A percentile compares a stretch with the other conserved stretches of the same genome.
phyloP scores from a whole-genome alignment of 768 basidiomycete genomes.

The Strobilomyces confusus region DNA sequence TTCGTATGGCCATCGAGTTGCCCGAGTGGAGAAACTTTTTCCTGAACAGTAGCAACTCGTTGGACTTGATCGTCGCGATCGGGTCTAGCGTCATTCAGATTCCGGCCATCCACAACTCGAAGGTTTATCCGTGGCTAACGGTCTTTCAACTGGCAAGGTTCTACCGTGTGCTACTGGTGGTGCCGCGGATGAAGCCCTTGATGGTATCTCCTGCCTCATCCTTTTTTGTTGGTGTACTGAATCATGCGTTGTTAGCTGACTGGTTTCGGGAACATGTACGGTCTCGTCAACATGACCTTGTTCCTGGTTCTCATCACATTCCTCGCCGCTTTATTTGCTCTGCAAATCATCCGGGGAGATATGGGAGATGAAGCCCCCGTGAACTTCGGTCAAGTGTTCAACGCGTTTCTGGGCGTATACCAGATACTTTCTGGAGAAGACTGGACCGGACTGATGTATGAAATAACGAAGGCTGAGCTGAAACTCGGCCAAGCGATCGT shows the following conservation, averaged over 20 bases:
- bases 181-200: slow-evolving; percentile 89
- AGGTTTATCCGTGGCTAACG: slow-evolving; percentile 84
- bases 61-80: slow-evolving; percentile 76
- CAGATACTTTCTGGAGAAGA: slow-evolving; percentile 92
- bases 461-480: slow-evolving; percentile 55
- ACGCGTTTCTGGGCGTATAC: slow-evolving; percentile 82
- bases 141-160: slow-evolving; percentile 83
- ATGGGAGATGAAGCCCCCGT: slow-evolving; percentile 47
- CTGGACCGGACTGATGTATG: slow-evolving; percentile 77
- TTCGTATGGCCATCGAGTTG: slow-evolving; percentile 65
- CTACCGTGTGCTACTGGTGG: slow-evolving; percentile 86
- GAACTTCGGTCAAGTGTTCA: slow-evolving; percentile 81
- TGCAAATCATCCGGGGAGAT: slow-evolving; percentile 86
- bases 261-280: slow-evolving; percentile 90
- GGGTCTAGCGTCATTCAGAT: slow-evolving; percentile 79
- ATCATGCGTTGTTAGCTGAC: slow-evolving; percentile 48
- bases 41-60: slow-evolving; percentile 51
- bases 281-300: slow-evolving; percentile 85
- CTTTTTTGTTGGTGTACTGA: slow-evolving; percentile 2
- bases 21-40: slow-evolving; percentile 86
- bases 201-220: slow-evolving; percentile 44
- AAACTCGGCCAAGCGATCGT: slow-evolving; percentile 66
- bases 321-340: slow-evolving; percentile 75
- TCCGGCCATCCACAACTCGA: slow-evolving; percentile 62
- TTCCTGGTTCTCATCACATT: slow-evolving; percentile 88